phyloP scores from a whole-genome alignment of 116 monocot species.

The Papilionanthe hybrid region DNA sequence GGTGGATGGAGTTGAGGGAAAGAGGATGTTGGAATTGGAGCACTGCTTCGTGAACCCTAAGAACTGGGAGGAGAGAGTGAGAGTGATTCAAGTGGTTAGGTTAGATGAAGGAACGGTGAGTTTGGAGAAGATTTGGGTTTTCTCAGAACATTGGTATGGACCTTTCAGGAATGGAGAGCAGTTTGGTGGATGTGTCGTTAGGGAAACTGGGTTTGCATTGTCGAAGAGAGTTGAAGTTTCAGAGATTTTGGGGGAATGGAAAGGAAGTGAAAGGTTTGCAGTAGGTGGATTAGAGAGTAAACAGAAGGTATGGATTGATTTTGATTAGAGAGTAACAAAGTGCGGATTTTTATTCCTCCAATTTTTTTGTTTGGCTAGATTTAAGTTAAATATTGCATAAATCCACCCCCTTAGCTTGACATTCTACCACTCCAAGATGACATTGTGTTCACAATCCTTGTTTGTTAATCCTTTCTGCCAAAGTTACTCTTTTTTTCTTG shows the following conservation, averaged over 20 bases:
- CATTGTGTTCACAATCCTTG: no score
- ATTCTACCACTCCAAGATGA: no score
- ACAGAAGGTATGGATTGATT: constrained; percentile 16
- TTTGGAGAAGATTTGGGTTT: constrained; percentile 53
- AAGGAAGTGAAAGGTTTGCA: constrained; percentile 13
- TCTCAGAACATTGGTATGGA: constrained; percentile 87
- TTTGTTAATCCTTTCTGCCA: background rate
- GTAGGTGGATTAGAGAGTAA: constrained; percentile 27
- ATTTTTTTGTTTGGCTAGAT: no score
- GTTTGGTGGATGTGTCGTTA: constrained; percentile 80
- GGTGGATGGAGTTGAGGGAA: constrained; percentile 17
- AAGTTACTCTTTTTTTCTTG: background rate
- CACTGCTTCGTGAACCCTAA: constrained; percentile 65
- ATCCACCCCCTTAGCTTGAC: background rate
- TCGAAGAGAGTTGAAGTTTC: constrained; percentile 24
- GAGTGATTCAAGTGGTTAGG: constrained; percentile 45
- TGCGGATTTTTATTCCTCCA: no score
- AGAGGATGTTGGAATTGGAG: constrained; percentile 51
- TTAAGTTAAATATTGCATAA: no score
- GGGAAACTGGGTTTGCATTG: constrained; percentile 66
- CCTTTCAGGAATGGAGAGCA: constrained; percentile 81
- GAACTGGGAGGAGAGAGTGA: constrained; percentile 49
- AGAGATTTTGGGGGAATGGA: constrained; percentile 56
- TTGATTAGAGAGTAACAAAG: no score
- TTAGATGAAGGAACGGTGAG: constrained; percentile 27